Base-by-base conservation (phyloP, 1,139 yeast species). In the Geotrichum carabidarum region DNA sequence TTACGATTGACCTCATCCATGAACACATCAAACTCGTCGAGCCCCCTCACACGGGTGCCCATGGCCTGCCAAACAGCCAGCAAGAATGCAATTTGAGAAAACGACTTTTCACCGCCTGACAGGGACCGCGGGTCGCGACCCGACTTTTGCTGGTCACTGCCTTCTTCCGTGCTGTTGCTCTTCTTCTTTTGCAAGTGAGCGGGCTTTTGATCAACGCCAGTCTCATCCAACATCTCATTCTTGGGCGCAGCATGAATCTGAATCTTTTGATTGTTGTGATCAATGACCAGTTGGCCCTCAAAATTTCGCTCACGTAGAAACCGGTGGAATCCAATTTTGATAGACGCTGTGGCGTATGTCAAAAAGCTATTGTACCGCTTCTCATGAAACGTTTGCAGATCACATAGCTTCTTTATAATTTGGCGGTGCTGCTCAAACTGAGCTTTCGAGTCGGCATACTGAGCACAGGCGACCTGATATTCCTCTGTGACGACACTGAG, bases 41-140 rank as follows among this genome's bases (percentile, higher is more conserved):
- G 73, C 0, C 97, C 98, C 58, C 95, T 79, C 22, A 94, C 79
- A 57, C 85, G 81, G 0, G 95, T 84, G 57, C 86, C 83, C 96
- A 93, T 90, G 30, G 89, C 84, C 59, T 83, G 82, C 99, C 99
- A 94, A 46, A 95, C 86, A 0, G 98, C 86, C 58, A 91, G 76
- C 51, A 94, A 73, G 56, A 94, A 77, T 0, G 97, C 88, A 60
- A 93, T 84, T 67, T 94, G 99, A 0, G 96, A 83, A 67, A 86
- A 93, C 1, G 97, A 89, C 68, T 91, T 91, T 67, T 94, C 99
- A 45, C 99, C 99, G 41, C 99, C 99, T 0, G 97, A 89, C 37
- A 93, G 77, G 0, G 96, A 85, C 59, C 84, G 89, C 12, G 88
- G 89, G 42, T 85, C 82, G 62, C 96, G 76, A 44, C 77, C 78